Evolutionary conservation across 2,329 filamentous ascomycete genomes (phyloP).

Genomic region (Verticillium nonalfalfae): DNA sequence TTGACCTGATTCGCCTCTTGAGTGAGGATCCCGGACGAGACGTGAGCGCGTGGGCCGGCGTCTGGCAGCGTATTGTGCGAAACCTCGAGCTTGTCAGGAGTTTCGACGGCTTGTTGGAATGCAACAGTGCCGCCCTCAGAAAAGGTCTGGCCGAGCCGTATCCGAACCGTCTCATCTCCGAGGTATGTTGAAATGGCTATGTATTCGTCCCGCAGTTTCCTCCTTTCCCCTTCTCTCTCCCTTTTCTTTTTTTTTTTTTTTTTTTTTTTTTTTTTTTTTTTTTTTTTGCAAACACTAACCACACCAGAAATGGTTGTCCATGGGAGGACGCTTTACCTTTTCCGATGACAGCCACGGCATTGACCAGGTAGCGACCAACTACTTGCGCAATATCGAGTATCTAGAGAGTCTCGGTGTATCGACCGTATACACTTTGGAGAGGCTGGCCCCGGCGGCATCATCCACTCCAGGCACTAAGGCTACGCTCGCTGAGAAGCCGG

Average conservation of each 20-base stretch:
- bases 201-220: not conserved
- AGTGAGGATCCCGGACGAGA: slow-evolving; percentile 62
- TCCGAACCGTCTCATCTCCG: slow-evolving; percentile 70
- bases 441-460: slow-evolving; percentile 20
- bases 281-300: not conserved
- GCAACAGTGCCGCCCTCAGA: slow-evolving; percentile 80
- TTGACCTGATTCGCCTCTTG: slow-evolving; percentile 82
- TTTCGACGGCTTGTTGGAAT: slow-evolving; percentile 80
- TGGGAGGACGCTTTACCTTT: slow-evolving; percentile 79
- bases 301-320: slow-evolving; percentile 58
- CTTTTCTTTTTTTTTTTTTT: too few species aligned
- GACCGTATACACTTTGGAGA: slow-evolving; percentile 52
- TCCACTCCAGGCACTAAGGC: slow-evolving; percentile 18
- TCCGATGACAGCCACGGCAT: slow-evolving; percentile 93
- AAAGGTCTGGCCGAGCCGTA: slow-evolving; percentile 93
- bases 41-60: slow-evolving; percentile 48
- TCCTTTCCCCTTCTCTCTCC: too few species aligned
- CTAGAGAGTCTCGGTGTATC: slow-evolving; percentile 59
- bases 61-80: slow-evolving; percentile 69
- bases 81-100: slow-evolving; percentile 66
- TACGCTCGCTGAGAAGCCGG: slow-evolving; percentile 32
- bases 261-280: too few species aligned
- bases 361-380: slow-evolving; percentile 83
- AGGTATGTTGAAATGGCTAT: slow-evolving; percentile 42
- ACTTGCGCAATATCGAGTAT: slow-evolving; percentile 63